Evolutionary conservation across 495 filamentous ascomycete genomes (phyloP).

Genomic region (Penicillium paradoxum): DNA sequence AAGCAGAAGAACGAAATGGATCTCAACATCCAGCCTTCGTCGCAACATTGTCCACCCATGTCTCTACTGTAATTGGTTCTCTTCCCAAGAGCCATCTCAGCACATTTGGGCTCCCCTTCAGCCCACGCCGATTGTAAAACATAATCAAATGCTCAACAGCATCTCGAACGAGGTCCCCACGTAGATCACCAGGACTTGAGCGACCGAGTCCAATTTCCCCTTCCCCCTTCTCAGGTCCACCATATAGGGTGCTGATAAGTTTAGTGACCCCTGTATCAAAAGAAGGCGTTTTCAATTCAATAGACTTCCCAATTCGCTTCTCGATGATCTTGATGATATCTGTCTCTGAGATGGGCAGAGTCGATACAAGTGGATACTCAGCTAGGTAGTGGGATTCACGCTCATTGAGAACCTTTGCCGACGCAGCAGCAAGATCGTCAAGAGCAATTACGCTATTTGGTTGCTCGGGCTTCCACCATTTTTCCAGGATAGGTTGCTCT

Average conservation of each 20-base stretch:
- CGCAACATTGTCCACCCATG: background rate
- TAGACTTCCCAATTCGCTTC: background rate
- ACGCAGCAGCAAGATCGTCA: background rate
- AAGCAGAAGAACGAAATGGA: background rate
- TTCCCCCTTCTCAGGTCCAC: background rate
- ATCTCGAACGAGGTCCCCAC: background rate
- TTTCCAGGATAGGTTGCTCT: background rate
- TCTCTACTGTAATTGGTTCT: background rate
- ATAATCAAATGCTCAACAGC: background rate
- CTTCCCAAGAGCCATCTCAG: background rate
- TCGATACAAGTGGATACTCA: background rate
- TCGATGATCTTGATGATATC: background rate
- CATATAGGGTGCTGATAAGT: background rate
- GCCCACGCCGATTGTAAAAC: background rate
- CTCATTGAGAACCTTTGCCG: background rate
- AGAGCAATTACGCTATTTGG: background rate
- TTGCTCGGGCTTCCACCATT: background rate
- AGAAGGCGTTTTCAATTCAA: background rate
- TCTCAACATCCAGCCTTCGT: background rate
- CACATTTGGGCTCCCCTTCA: background rate
- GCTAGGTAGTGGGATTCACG: background rate
- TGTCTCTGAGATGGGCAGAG: background rate
- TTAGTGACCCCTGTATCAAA: background rate
- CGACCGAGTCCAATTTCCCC: background rate
- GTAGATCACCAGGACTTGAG: background rate